Evolutionary conservation across 495 filamentous ascomycete species (phyloP).

Genomic region (Xylaria cubensis): DNA sequence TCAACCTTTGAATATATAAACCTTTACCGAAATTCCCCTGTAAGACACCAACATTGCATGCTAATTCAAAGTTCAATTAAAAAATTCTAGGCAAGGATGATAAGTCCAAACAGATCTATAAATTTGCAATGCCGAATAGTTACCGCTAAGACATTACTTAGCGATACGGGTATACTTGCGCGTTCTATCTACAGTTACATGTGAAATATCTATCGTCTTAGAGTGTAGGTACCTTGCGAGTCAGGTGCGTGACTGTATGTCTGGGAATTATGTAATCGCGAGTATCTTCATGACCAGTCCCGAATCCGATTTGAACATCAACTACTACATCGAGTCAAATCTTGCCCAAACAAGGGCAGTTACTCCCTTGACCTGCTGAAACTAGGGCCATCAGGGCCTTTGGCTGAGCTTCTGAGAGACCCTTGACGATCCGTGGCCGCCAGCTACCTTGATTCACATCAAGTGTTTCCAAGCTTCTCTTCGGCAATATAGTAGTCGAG

Average conservation of each 20-base stretch:
- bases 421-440: neutral
- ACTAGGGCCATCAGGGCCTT: neutral
- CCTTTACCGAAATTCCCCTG: neutral
- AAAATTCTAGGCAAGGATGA: neutral
- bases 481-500: neutral
- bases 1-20: neutral
- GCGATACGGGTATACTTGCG: neutral
- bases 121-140: neutral
- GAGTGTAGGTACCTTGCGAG: neutral
- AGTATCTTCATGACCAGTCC: neutral
- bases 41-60: neutral
- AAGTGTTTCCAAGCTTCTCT: neutral
- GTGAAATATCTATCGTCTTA: neutral
- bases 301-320: neutral
- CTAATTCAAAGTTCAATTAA: neutral
- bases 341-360: neutral
- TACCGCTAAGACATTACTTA: neutral
- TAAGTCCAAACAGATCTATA: neutral
- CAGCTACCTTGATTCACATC: neutral
- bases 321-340: neutral
- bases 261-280: neutral
- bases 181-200: neutral
- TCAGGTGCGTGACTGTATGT: neutral
- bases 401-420: neutral
- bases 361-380: neutral